Base-by-base conservation (phyloP, 805 yeast species). In the Candida anglica region DNA sequence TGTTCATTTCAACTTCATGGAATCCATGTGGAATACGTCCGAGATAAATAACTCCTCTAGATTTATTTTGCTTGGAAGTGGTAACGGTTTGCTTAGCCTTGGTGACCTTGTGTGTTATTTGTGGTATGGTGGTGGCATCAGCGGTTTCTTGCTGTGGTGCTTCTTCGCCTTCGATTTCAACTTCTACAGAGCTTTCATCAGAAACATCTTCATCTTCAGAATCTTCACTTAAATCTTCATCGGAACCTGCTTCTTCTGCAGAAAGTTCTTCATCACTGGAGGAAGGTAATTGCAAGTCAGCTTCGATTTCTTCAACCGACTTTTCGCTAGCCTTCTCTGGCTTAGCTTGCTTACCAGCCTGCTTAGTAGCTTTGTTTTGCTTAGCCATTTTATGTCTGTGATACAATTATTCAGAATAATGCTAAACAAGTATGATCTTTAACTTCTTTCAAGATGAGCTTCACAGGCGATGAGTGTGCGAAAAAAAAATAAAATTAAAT, bases 1-100 rank as follows among this genome's bases (percentile, higher is more conserved):
- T 75, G 41, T 73, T 73, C 69, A 83, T 67, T 56, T 85, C 91
- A 25, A 62, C 69, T 61, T 93, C 98, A 49, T 87, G 81, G 66
- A 93, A 87, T 27, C 95, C 96, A 47, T 82, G 81, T 29, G 98
- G 98, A 43, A 93, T 72, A 54, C 97, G 78, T 35, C 98, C 96
- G 22, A 93, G 75, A 58, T 89, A 93, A 35, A 93, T 66, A 34
- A 87, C 86, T 23, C 91, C 88, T 30, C 76, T 69, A 20, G 36
- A 24, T 23, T 52, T 58, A 28, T 46, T 40, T 28, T 50, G 44
- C 15, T 40, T 32, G 14, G 32, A 30, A 6, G 32, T 15, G 10
- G 32, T 19, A 10, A 25, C n/a, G 9, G 26, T 17, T 32, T 37
- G 27, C 37, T 37, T 40, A 48, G 23, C 41, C 34, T 52, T 56